Percentiles rank a stretch among this genome's conserved stretches.
Conservation (phyloP, 225 moss, liverwort and hornwort species). For the Asterella californica region DNA sequence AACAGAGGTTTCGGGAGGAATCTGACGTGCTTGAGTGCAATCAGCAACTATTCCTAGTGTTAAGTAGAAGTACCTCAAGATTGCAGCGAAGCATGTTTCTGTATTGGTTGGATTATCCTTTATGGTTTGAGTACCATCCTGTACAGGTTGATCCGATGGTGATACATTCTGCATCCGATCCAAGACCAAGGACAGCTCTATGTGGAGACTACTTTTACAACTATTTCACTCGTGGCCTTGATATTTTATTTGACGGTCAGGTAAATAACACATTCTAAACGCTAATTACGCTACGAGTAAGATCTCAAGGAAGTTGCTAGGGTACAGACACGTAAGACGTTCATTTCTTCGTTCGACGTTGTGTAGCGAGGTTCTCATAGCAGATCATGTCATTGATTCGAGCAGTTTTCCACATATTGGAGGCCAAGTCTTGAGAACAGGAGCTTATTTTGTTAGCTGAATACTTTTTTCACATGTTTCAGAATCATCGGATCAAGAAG, state of each 20-base stretch:
- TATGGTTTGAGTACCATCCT: background rate
- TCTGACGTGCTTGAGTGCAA: background rate
- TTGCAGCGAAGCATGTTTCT: background rate
- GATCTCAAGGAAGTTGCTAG: background rate
- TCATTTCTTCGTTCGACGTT: background rate
- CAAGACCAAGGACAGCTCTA: slow-evolving; percentile 85
- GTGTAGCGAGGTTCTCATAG: background rate
- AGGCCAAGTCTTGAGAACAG: background rate
- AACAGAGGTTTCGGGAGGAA: background rate
- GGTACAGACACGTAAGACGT: background rate
- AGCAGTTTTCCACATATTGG: background rate
- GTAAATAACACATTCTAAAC: slow-evolving; percentile 30
- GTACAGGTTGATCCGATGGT: slow-evolving; percentile 97
- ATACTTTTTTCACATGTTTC: background rate
- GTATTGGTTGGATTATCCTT: background rate
- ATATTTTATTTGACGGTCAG: slow-evolving; percentile 98
- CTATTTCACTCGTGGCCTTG: slow-evolving; percentile 84
- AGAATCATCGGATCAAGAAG: slow-evolving; percentile 89
- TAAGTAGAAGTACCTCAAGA: background rate
- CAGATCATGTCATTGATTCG: background rate
- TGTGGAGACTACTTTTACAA: slow-evolving; percentile 99
- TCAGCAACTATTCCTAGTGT: background rate
- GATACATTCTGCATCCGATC: slow-evolving; percentile 96
- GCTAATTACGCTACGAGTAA: background rate
- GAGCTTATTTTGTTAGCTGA: background rate